These are phyloP conservation scores for Phragmites australis DNA, from an alignment of 176 grass and related monocot genomes.

Conservation along the genomic window DNA sequence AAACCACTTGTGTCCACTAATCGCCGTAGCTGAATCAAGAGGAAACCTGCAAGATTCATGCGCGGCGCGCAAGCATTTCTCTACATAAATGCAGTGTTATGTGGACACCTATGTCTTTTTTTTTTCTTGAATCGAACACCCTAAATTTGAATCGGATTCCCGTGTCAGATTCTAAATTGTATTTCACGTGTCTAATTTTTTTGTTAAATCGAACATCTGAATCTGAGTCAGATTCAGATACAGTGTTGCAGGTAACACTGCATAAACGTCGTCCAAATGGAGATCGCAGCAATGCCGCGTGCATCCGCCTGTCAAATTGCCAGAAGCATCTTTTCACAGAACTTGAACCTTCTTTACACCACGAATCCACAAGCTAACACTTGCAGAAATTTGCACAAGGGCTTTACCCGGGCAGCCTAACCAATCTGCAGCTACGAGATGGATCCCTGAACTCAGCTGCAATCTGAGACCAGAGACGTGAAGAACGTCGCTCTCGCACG, in stretches of 20 bases:
- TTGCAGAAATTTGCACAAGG: not conserved
- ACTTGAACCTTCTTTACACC: not conserved
- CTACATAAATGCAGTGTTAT: too few species aligned
- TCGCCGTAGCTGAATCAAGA: not conserved
- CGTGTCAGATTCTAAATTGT: too few species aligned
- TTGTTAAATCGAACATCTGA: too few species aligned
- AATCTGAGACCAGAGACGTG: not conserved
- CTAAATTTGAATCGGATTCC: too few species aligned
- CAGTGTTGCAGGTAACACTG: too few species aligned
- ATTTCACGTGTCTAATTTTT: too few species aligned
- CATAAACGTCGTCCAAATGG: too few species aligned
- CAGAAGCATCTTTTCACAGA: conserved; percentile 5
- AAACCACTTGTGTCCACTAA: conserved; percentile 18
- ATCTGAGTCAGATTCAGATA: too few species aligned
- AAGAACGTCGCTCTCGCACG: conserved; percentile 18
- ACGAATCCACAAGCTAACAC: conserved; percentile 4
- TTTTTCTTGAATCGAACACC: too few species aligned
- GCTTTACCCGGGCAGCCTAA: conserved; percentile 13
- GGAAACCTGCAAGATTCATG: not conserved
- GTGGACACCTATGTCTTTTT: too few species aligned
- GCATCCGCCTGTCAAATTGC: not conserved
- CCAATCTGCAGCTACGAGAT: not conserved
- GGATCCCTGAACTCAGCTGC: not conserved
- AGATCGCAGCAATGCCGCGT: not conserved
- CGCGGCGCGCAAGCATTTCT: conserved; percentile 34